Conservation (phyloP, 2,329 filamentous ascomycete species). For the Neocucurbitaria cava region DNA sequence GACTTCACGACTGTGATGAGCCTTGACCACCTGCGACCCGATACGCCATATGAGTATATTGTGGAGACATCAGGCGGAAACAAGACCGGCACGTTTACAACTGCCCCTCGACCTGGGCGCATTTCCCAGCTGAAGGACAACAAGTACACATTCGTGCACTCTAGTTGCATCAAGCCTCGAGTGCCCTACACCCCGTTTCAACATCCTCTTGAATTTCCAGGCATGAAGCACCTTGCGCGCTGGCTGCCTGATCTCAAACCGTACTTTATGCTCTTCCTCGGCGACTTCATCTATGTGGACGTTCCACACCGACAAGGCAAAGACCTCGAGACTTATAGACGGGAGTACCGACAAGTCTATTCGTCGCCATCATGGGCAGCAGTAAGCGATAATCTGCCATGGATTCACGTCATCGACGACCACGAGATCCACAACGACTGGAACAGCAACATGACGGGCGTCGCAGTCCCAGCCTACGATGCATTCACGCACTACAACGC, state of each 20-base stretch:
- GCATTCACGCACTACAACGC: conserved; percentile 89
- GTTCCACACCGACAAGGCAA: conserved; percentile 82
- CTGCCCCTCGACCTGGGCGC: conserved; percentile 74
- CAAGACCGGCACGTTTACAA: conserved; percentile 80
- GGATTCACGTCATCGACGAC: conserved; percentile 96
- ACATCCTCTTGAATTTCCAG: conserved; percentile 81
- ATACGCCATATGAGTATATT: conserved; percentile 80
- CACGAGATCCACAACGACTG: conserved; percentile 97
- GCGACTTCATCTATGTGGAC: conserved; percentile 90
- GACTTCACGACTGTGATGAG: conserved; percentile 81
- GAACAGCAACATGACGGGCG: conserved; percentile 79
- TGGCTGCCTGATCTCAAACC: conserved; percentile 74
- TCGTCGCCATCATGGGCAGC: conserved; percentile 89
- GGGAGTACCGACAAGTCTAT: conserved; percentile 95
- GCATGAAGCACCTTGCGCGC: conserved; percentile 77
- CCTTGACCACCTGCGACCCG: conserved; percentile 71
- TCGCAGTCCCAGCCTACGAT: conserved; percentile 80
- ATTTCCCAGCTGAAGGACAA: conserved; percentile 65
- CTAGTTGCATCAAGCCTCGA: conserved; percentile 89
- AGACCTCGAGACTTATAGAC: conserved; percentile 76
- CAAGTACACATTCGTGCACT: conserved; percentile 88
- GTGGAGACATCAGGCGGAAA: conserved; percentile 75
- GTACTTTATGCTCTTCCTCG: conserved; percentile 76
- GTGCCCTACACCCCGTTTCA: conserved; percentile 89
- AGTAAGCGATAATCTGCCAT: conserved; percentile 81